A percentile compares a stretch with the other conserved stretches of the same genome.
These are phyloP conservation scores for Setaria viridis DNA, from an alignment of 202 grass and related monocot genomes.

Conservation along the genomic window DNA sequence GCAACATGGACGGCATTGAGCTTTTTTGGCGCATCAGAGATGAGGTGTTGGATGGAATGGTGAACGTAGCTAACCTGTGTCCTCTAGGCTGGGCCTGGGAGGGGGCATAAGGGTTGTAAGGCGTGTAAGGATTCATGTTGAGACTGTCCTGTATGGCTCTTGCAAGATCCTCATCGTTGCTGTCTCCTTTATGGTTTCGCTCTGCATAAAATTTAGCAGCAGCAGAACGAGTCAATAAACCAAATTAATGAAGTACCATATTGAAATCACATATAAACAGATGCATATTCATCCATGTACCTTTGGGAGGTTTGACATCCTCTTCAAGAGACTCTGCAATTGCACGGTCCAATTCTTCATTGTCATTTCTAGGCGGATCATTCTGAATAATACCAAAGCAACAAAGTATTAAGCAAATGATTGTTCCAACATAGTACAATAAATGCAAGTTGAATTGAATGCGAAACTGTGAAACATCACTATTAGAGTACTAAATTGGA, in stretches of 20 bases:
- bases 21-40: neutral
- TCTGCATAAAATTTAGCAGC: constrained; percentile 50
- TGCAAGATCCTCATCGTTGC: constrained; percentile 75
- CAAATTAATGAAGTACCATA: neutral
- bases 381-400: constrained; percentile 53
- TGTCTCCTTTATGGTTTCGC: constrained; percentile 59
- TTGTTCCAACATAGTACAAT: neutral
- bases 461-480: constrained; percentile 19
- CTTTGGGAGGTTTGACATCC: constrained; percentile 70
- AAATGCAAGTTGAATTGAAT: constrained; percentile 14
- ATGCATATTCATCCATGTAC: constrained; percentile 37
- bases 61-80: constrained; percentile 57
- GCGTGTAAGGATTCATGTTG: constrained; percentile 58
- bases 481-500: neutral
- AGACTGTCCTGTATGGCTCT: constrained; percentile 78
- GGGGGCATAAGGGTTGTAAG: constrained; percentile 66
- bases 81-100: constrained; percentile 69
- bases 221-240: neutral
- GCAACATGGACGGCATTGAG: constrained; percentile 22
- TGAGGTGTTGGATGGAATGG: constrained; percentile 27
- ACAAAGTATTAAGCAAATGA: constrained; percentile 27
- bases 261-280: neutral
- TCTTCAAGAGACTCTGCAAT: constrained; percentile 88
- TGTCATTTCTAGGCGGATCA: constrained; percentile 70
- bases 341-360: constrained; percentile 80